A percentile compares a stretch with the other conserved stretches of the same genome.
phyloP scores from a whole-genome alignment of 2,329 filamentous ascomycete genomes.

The Neoarthrinium moseri region DNA sequence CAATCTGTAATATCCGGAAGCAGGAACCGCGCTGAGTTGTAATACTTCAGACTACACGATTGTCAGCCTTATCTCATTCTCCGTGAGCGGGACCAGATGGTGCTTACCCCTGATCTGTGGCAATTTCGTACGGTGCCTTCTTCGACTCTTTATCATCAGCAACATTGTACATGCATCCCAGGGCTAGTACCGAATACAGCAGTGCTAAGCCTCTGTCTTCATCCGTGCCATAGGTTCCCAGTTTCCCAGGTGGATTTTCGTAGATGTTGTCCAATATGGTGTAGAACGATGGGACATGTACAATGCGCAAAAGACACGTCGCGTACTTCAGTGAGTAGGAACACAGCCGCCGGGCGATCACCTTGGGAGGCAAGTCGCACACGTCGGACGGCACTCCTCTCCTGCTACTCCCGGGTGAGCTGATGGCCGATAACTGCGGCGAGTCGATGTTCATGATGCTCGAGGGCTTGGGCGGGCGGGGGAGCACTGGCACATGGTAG shows the following conservation, averaged over 20 bases:
- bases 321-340: slow-evolving; percentile 36
- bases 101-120: slow-evolving; percentile 53
- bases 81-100: not conserved
- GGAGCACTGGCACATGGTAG: slow-evolving; percentile 58
- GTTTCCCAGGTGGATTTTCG: slow-evolving; percentile 42
- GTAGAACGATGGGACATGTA: slow-evolving; percentile 72
- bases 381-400: slow-evolving; percentile 47
- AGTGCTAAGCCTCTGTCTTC: slow-evolving; percentile 60
- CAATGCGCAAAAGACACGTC: slow-evolving; percentile 51
- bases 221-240: slow-evolving; percentile 51
- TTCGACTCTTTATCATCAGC: slow-evolving; percentile 20
- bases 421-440: slow-evolving; percentile 60
- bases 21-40: slow-evolving; percentile 64
- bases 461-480: slow-evolving; percentile 45
- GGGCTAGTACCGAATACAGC: slow-evolving; percentile 58
- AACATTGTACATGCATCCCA: slow-evolving; percentile 57
- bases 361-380: slow-evolving; percentile 68
- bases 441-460: slow-evolving; percentile 65
- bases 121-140: slow-evolving; percentile 32
- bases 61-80: slow-evolving; percentile 2
- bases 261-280: slow-evolving; percentile 67
- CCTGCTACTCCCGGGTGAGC: slow-evolving; percentile 61
- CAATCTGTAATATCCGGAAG: slow-evolving; percentile 67
- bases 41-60: slow-evolving; percentile 66
- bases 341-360: slow-evolving; percentile 44